A percentile compares a stretch with the other conserved stretches of the same genome.
These are phyloP conservation scores for Nigrograna mackinnonii DNA, from an alignment of 2,329 filamentous ascomycete species.

Conservation along the genomic window DNA sequence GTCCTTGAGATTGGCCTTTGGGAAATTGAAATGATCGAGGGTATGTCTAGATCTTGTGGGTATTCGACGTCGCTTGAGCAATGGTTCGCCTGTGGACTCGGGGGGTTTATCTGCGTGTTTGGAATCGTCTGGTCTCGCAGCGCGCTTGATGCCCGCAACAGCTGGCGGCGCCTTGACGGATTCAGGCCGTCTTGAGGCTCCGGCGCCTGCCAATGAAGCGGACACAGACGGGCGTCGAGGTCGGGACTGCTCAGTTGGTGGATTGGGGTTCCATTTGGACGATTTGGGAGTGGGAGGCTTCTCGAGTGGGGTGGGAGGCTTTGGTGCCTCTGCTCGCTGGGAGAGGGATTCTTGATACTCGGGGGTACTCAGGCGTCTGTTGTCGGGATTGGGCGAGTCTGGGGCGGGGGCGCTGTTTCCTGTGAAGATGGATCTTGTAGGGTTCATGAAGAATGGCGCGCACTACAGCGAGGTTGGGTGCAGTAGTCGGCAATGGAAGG, in stretches of 20 bases:
- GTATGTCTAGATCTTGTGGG: conserved; percentile 33
- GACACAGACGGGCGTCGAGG: conserved; percentile 14
- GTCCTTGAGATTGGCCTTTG: conserved; percentile 18
- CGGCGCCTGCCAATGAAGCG: conserved; percentile 11
- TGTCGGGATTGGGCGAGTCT: conserved; percentile 9
- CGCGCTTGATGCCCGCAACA: conserved; percentile 25
- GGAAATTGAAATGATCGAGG: conserved; percentile 39
- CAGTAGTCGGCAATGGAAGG: too few species aligned
- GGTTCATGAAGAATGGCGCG: conserved; percentile 28
- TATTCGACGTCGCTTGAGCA: conserved; percentile 39
- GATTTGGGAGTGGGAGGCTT: conserved; percentile 5
- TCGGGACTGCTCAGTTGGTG: conserved; percentile 8
- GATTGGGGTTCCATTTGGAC: conserved; percentile 19
- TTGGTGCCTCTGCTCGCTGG: conserved; percentile 11
- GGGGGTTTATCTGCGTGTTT: conserved; percentile 1
- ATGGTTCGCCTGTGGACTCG: conserved; percentile 29
- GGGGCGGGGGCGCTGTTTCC: conserved; percentile 21
- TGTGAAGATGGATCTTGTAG: conserved; percentile 40
- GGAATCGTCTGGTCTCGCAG: conserved; percentile 7
- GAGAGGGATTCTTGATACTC: conserved; percentile 19
- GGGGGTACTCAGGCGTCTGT: conserved; percentile 18
- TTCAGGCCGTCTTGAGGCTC: conserved; percentile 6
- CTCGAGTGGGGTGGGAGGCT: conserved; percentile 15
- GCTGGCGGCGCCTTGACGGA: conserved; percentile 18
- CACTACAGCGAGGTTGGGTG: too few species aligned